phyloP scores from a whole-genome alignment of 495 filamentous ascomycete genomes.

The Neurospora tetrasperma region DNA sequence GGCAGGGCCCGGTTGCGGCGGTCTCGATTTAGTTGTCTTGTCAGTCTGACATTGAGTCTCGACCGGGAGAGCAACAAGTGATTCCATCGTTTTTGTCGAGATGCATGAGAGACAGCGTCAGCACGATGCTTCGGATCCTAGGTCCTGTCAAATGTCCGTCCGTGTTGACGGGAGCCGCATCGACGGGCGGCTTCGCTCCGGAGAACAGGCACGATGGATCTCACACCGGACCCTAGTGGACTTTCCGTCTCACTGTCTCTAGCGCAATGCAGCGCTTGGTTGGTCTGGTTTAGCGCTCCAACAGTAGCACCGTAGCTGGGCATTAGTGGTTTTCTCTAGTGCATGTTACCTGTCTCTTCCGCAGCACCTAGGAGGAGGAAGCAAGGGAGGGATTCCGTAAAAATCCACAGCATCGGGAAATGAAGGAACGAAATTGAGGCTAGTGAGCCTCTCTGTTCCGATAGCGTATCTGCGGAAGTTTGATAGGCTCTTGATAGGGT shows the following conservation, averaged over 20 bases:
- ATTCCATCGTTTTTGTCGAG: neutral
- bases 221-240: no score
- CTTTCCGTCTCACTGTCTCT: neutral
- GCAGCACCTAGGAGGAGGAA: neutral
- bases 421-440: neutral
- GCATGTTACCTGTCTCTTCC: neutral
- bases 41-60: neutral
- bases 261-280: neutral
- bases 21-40: neutral
- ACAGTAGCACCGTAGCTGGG: neutral
- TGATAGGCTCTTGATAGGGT: neutral
- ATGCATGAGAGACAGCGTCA: neutral
- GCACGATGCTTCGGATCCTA: neutral
- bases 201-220: neutral
- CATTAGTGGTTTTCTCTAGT: neutral
- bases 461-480: neutral
- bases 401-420: conserved; percentile 1
- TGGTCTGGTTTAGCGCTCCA: neutral
- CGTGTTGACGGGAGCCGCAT: neutral
- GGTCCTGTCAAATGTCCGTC: neutral
- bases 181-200: neutral
- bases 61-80: neutral
- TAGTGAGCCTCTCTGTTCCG: neutral
- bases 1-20: neutral
- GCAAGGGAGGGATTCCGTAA: neutral